A percentile compares a stretch with the other conserved stretches of the same genome.
These are phyloP conservation scores for Vaccinium corymbosum DNA, from an alignment of 148 eudicot genomes.

Conservation along the genomic window DNA sequence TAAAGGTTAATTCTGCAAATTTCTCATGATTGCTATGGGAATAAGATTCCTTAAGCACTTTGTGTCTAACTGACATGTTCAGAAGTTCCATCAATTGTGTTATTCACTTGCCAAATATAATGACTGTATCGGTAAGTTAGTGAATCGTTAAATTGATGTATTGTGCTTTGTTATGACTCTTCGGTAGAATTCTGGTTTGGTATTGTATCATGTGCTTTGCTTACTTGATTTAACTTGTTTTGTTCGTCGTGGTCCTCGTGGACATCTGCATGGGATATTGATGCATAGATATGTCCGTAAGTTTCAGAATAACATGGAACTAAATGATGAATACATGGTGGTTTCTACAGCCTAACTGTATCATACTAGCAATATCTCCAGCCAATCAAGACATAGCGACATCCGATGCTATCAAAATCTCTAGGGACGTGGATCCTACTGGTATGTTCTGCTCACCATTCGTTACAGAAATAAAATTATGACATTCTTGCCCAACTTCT, in stretches of 20 bases:
- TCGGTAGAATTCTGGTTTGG: not conserved
- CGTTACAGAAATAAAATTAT: not conserved
- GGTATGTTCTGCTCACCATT: constrained; percentile 23
- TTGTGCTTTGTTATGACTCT: not conserved
- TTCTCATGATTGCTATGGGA: not conserved
- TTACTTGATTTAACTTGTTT: not conserved
- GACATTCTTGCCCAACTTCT: not conserved
- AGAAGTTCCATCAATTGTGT: not conserved
- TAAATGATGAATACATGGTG: not conserved
- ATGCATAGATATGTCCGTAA: not conserved
- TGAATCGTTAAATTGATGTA: not conserved
- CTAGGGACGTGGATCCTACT: constrained; percentile 61
- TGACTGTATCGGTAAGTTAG: not conserved
- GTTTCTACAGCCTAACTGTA: constrained; percentile 49
- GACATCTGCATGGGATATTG: not conserved
- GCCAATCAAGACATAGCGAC: constrained; percentile 88
- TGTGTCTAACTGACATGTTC: not conserved
- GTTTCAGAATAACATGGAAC: constrained; percentile 7
- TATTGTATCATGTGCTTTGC: not conserved
- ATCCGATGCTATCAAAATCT: constrained; percentile 68
- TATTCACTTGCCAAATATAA: not conserved
- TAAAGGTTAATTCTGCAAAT: not conserved
- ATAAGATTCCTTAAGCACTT: not conserved
- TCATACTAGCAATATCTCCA: constrained; percentile 70
- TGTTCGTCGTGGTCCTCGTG: not conserved